Percentiles rank a stretch among this genome's conserved stretches.
Conservation (phyloP, 306 rosid species). For the Inga oerstediana region DNA sequence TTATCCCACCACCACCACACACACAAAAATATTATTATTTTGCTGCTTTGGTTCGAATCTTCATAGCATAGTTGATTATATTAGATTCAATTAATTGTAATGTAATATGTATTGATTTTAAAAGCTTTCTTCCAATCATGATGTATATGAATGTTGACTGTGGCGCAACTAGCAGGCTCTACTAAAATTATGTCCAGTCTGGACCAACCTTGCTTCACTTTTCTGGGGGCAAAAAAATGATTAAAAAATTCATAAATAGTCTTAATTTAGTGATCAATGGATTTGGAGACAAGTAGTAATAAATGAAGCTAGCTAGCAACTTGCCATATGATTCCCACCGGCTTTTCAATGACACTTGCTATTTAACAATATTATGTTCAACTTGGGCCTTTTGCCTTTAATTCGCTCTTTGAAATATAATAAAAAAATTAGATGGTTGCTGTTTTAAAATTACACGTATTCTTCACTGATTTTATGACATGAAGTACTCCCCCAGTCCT, state of each 20-base stretch:
- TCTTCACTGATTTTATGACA: background rate
- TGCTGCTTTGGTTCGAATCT: conserved; percentile 24
- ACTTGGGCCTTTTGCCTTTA: background rate
- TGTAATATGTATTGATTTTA: background rate
- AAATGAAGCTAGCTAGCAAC: background rate
- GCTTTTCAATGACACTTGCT: background rate
- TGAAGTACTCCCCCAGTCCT: too few relatives aligned
- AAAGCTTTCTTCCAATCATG: background rate
- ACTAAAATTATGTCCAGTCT: background rate
- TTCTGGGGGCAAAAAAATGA: background rate
- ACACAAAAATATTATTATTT: background rate
- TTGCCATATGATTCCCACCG: background rate
- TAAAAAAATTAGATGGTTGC: background rate
- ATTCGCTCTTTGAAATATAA: background rate
- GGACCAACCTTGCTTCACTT: background rate
- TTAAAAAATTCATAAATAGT: background rate
- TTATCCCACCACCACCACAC: background rate
- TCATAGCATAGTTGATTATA: background rate
- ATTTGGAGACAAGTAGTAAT: background rate
- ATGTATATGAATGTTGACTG: background rate
- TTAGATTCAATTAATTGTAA: background rate
- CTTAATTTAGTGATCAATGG: background rate
- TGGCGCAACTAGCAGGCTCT: background rate
- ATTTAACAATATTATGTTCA: background rate
- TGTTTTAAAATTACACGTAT: background rate